Base-by-base conservation (phyloP, 1,284 basidiomycete genomes). In the Cutaneotrichosporon cutaneum region DNA sequence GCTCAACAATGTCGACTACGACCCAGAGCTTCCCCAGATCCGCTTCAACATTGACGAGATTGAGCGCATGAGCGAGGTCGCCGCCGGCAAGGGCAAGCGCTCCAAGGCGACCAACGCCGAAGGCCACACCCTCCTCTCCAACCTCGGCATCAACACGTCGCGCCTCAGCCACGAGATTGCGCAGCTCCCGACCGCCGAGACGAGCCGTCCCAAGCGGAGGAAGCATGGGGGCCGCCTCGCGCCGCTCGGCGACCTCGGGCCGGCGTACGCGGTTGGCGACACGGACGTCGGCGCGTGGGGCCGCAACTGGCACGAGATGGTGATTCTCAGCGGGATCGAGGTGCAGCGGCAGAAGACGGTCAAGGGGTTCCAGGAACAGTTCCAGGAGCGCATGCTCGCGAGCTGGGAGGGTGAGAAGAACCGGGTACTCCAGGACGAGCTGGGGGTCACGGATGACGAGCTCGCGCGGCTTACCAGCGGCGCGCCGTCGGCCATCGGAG, bases 271-370 rank as follows among this genome's bases (percentile, higher is more conserved):
- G 22, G 60, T 69, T 8, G 67, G 67, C 13, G 74, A 76, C 45
- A 69, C 63, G 11, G 76, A 78, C 60, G 70, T 78, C 11, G 69
- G 67, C 11, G 68, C 73, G 1, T 78, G 76, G 76, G 74, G 74
- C 0, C 68, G 76, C 54, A 78, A 78, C 60, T 77, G 73, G 74
- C 76, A 78, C 63, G 76, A 78, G 68, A 78, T 74, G 73, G 70
- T 76, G 26, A 78, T 78, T 26, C 68, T 78, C 9, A 70, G 70
- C 52, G 76, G 76, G 11, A 78, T 78, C 47, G 76, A 78, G 59
- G 61, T 71, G 30, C 76, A 78, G 67, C 60, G 76, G 22, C 74
- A 77, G 65, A 69, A 69, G 74, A 77, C 75, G 13, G 69, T 78
- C 59, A 75, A 74, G 60, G 63, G 68, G 22, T 78, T 78, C 65